Conservation (phyloP, 805 yeast species). For the Cyberlindnera suaveolens region DNA sequence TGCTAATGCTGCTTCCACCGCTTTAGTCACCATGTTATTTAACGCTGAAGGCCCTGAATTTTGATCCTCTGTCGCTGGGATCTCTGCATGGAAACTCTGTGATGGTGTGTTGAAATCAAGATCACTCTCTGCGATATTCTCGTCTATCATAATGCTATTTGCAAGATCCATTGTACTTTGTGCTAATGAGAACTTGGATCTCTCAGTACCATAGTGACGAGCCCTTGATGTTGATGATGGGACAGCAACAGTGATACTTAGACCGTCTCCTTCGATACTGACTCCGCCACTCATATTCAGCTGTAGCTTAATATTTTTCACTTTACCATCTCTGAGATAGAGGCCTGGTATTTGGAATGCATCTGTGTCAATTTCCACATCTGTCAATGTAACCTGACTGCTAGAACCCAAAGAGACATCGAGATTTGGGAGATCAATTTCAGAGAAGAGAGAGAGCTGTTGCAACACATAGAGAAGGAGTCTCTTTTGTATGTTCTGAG, state of each 20-base stretch:
- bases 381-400: constrained; percentile 43
- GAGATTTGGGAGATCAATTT: constrained; percentile 71
- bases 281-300: constrained; percentile 72
- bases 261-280: constrained; percentile 47
- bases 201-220: constrained; percentile 13
- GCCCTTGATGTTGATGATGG: constrained; percentile 7
- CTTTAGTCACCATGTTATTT: constrained; percentile 53
- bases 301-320: constrained; percentile 47
- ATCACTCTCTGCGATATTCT: constrained; percentile 6
- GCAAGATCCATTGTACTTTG: constrained; percentile 76
- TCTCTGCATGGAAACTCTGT: constrained; percentile 16
- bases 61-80: constrained; percentile 13
- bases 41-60: constrained; percentile 30
- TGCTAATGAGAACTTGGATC: constrained; percentile 46
- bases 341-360: constrained; percentile 62
- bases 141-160: constrained; percentile 33
- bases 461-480: constrained; percentile 73
- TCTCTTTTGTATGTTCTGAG: constrained; percentile 79
- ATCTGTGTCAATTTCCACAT: constrained; percentile 68
- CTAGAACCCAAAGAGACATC: constrained; percentile 70
- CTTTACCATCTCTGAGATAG: constrained; percentile 52
- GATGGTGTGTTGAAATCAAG: constrained; percentile 7
- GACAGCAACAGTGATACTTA: constrained; percentile 43
- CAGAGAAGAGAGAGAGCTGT: constrained; percentile 76
- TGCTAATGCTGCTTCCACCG: constrained; percentile 62